Percentiles rank a stretch among this genome's conserved stretches.
Conservation (phyloP, 495 filamentous ascomycete species). For the Neurospora hispaniola region DNA sequence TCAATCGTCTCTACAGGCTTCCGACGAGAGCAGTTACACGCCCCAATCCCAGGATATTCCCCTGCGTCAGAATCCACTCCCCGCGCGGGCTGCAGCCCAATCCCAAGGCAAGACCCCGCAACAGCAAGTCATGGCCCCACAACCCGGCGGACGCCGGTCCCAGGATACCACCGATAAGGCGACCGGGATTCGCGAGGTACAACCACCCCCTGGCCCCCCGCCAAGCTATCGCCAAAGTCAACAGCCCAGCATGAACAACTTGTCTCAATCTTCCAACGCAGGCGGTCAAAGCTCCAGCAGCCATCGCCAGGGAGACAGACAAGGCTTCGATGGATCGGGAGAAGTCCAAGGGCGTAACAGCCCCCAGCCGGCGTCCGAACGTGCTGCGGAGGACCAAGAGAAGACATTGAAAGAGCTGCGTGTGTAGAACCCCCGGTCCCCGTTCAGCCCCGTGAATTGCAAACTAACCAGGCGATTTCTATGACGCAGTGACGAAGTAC, state of each 20-base stretch:
- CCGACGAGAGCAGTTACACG: conserved; percentile 25
- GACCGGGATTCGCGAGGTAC: conserved; percentile 26
- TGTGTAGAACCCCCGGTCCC: conserved; percentile 29
- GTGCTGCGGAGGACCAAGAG: conserved; percentile 43
- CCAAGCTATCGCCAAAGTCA: conserved; percentile 40
- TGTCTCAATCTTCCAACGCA: conserved; percentile 30
- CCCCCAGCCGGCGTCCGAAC: conserved; percentile 43
- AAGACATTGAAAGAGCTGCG: conserved; percentile 55
- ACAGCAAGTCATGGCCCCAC: conserved; percentile 40
- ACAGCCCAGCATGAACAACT: conserved; percentile 32
- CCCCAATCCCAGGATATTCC: conserved; percentile 26
- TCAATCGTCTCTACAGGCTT: conserved; percentile 28
- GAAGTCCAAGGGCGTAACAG: conserved; percentile 45
- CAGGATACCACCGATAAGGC: conserved; percentile 30
- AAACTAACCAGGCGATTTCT: conserved; percentile 4
- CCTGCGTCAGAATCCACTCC: conserved; percentile 16
- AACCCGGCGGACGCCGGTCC: conserved; percentile 34
- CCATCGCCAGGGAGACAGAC: conserved; percentile 31
- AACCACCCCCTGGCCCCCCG: conserved; percentile 34
- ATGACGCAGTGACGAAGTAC: conserved; percentile 72
- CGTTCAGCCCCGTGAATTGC: not conserved
- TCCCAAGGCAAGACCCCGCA: conserved; percentile 19
- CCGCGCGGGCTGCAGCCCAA: conserved; percentile 10
- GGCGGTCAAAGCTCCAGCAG: conserved; percentile 18
- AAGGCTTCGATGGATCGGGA: conserved; percentile 27